These are phyloP conservation scores for Trichoderma virens DNA, from an alignment of 495 filamentous ascomycete species.

Conservation along the genomic window DNA sequence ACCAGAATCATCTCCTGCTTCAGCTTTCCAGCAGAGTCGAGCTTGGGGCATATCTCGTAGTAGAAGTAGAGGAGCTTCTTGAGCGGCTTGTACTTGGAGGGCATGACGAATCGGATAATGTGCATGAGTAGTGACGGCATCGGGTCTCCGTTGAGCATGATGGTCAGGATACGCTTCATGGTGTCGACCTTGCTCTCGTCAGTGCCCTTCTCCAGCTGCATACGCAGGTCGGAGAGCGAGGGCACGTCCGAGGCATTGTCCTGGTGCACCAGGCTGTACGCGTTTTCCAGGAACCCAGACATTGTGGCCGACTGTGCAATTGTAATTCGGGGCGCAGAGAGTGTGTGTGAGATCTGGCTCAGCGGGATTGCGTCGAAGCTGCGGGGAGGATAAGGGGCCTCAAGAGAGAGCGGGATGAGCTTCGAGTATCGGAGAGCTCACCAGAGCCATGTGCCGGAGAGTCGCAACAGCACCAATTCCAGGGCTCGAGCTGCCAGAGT, in stretches of 20 bases:
- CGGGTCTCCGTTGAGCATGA: conserved; percentile 97
- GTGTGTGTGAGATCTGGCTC: background rate
- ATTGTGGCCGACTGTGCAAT: conserved; percentile 48
- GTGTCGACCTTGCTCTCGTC: conserved; percentile 97
- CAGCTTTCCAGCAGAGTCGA: conserved; percentile 80
- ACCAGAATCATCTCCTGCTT: conserved; percentile 99
- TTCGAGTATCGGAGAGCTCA: conserved; percentile 5
- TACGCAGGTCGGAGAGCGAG: conserved; percentile 79
- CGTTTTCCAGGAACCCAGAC: conserved; percentile 87
- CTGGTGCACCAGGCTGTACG: conserved; percentile 91
- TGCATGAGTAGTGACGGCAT: conserved; percentile 96
- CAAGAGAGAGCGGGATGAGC: background rate
- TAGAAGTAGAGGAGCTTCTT: conserved; percentile 99
- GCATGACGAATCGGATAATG: conserved; percentile 99
- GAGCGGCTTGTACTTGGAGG: conserved; percentile 87
- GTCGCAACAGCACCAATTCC: background rate
- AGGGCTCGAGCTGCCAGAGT: conserved; percentile 3
- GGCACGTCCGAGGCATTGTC: conserved; percentile 93
- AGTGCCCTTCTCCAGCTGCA: conserved; percentile 92
- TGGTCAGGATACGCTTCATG: conserved; percentile 93
- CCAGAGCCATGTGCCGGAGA: conserved; percentile 7
- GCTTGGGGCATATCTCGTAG: conserved; percentile 97
- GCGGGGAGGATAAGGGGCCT: conserved; percentile 7
- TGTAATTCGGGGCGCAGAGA: background rate
- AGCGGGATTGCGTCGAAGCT: conserved; percentile 3